Evolutionary conservation across 805 yeast species (phyloP).

Genomic region (Starmerella gropengiesseri): DNA sequence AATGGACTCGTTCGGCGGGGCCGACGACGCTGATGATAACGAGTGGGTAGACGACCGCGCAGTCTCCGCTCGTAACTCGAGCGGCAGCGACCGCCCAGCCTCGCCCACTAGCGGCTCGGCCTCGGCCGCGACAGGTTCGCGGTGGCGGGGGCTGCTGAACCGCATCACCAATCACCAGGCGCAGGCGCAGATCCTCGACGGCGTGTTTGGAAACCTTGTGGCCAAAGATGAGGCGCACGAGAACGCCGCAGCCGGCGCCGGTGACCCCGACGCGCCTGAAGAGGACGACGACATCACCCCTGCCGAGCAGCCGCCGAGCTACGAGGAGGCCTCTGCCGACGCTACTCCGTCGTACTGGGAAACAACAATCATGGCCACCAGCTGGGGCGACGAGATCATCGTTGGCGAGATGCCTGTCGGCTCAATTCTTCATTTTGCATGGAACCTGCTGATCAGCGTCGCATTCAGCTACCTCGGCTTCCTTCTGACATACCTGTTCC

Average conservation of each 20-base stretch:
- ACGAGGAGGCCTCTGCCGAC: conserved; percentile 91
- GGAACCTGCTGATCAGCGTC: conserved; percentile 84
- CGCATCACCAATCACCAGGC: conserved; percentile 3
- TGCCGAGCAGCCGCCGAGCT: conserved; percentile 65
- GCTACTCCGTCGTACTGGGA: conserved; percentile 97
- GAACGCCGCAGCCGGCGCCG: conserved; percentile 11
- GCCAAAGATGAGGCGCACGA: conserved; percentile 64
- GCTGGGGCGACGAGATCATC: conserved; percentile 71
- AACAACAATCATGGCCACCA: conserved; percentile 68
- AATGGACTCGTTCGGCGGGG: conserved; percentile 20
- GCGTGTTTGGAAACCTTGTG: conserved; percentile 82
- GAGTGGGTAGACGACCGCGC: conserved; percentile 17
- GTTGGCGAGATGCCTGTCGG: conserved; percentile 96
- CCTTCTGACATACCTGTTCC: conserved; percentile 75
- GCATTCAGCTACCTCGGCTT: conserved; percentile 93
- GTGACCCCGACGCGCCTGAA: conserved; percentile 14
- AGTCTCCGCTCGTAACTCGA: not conserved
- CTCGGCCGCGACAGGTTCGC: not conserved
- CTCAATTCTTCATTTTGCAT: conserved; percentile 68
- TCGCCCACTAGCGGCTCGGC: not conserved
- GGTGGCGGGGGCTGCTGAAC: conserved; percentile 14
- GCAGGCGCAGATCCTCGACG: conserved; percentile 43
- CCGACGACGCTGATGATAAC: conserved; percentile 15
- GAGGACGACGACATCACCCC: conserved; percentile 25
- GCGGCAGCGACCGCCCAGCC: not conserved